Base-by-base conservation (phyloP, 2,329 filamentous ascomycete species). In the Verticillium nubilum region DNA sequence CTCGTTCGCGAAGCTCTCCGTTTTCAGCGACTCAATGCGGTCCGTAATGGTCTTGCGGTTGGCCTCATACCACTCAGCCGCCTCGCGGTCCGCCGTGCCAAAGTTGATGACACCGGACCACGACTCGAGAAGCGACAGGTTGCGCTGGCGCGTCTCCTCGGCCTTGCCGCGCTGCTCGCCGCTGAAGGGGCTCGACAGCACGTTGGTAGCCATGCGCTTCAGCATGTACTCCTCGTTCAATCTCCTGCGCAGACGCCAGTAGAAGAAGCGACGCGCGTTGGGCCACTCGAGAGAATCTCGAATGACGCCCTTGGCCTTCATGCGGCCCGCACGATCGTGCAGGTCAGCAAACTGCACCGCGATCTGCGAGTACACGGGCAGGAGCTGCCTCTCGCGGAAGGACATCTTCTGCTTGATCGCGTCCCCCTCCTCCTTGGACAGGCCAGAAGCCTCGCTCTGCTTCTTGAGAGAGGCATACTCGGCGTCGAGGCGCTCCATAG, bases 171-270 rank as follows among this genome's bases (percentile, higher is more conserved):
- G 63, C 28, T 65, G 66, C 57, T 71, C 69, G 42, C 42, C 42
- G n/a, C 42, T 25, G 42, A 19, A 47, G 57, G 75, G 74, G 54
- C 78, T 70, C 35, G 72, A 65, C 60, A 72, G 64, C 2, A 74
- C 67, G 12, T 75, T 72, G 10, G 73, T 65, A 5, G 79, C 80
- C 85, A 99, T 91, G 77, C 92, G 92, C 80, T 93, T 95, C 74
- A 99, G 84, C 68, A 99, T 92, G 76, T 96, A 91, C 79, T 99
- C 95, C 80, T 99, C 95, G 77, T 96, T 98, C 72, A 99, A 84
- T 78, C 95, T 87, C 73, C 95, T 90, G 76, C 96, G 93, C 63
- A 97, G 88, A 77, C 95, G 94, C 95, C 96, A 99, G 89, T 98
- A 99, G 84, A 99, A 98, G 91, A 95, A 98, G 72, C 94, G 89